Evolutionary conservation across 2,329 filamentous ascomycete species (phyloP).

Genomic region (Colletotrichum gloeosporioides): DNA sequence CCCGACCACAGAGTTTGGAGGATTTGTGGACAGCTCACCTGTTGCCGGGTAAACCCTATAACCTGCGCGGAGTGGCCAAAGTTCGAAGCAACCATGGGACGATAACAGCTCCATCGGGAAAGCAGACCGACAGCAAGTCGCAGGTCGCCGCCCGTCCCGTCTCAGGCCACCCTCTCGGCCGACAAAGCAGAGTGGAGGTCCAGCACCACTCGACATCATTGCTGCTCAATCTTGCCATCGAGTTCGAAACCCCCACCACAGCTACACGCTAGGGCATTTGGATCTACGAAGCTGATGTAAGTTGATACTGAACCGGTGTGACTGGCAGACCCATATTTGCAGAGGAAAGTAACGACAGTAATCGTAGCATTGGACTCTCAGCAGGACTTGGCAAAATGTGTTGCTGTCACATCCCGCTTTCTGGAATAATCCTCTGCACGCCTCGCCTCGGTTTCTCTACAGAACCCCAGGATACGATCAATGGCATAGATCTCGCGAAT

Average conservation of each 20-base stretch:
- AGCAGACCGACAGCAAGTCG: not conserved
- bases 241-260: not conserved
- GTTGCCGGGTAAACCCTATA: not conserved
- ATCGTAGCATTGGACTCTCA: not conserved
- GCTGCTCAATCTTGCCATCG: not conserved
- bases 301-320: constrained; percentile 8
- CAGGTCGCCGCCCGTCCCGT: not conserved
- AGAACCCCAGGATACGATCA: not conserved
- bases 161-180: not conserved
- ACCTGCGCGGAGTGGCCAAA: not conserved
- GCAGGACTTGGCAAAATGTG: not conserved
- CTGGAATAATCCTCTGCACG: not conserved
- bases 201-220: not conserved
- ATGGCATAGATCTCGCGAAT: constrained; percentile 5
- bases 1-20: not conserved
- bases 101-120: not conserved
- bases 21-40: not conserved
- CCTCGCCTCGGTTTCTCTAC: not conserved
- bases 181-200: not conserved
- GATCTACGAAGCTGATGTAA: not conserved
- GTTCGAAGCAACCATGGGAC: not conserved
- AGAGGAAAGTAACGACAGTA: too few relatives aligned
- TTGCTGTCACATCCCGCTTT: not conserved
- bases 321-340: not conserved
- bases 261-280: not conserved